Evolutionary conservation across 75 land plant genomes (phyloP).

Genomic region (Picea sitchensis): DNA sequence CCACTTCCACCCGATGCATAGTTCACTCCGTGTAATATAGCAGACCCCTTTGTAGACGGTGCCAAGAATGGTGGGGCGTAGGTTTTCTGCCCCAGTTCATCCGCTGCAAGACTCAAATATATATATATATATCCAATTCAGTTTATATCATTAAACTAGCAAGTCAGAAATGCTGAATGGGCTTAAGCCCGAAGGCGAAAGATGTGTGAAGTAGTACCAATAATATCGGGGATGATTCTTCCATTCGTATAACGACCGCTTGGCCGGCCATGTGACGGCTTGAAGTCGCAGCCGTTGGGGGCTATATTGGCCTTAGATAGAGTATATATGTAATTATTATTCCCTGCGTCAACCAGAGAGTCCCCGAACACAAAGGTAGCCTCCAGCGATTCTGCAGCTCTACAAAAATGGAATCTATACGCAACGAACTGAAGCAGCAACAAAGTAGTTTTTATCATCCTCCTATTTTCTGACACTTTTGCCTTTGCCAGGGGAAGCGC

Average conservation of each 20-base stretch:
- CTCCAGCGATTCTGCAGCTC: slow-evolving; percentile 3
- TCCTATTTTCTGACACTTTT: no score
- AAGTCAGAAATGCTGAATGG: no score
- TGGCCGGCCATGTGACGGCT: slow-evolving; percentile 53
- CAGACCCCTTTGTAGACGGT: slow-evolving; percentile 49
- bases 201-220: slow-evolving; percentile 7
- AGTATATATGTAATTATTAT: slow-evolving; percentile 66
- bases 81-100: background rate
- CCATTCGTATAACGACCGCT: slow-evolving; percentile 79
- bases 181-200: no score
- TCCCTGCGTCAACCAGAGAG: slow-evolving; percentile 88
- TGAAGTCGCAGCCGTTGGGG: slow-evolving; percentile 77
- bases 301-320: slow-evolving; percentile 58
- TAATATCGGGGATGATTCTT: slow-evolving; percentile 65
- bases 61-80: slow-evolving; percentile 73
- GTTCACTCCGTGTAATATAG: slow-evolving; percentile 69
- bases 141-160: no score
- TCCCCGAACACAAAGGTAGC: slow-evolving; percentile 82
- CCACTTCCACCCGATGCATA: slow-evolving; percentile 89
- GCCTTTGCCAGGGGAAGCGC: no score
- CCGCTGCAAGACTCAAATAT: no score
- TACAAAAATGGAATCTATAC: no score
- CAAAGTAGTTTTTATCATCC: no score
- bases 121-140: no score
- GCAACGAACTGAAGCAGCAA: no score